Conservation (phyloP, 495 filamentous ascomycete species). For the Xanthoparmelia taractica region DNA sequence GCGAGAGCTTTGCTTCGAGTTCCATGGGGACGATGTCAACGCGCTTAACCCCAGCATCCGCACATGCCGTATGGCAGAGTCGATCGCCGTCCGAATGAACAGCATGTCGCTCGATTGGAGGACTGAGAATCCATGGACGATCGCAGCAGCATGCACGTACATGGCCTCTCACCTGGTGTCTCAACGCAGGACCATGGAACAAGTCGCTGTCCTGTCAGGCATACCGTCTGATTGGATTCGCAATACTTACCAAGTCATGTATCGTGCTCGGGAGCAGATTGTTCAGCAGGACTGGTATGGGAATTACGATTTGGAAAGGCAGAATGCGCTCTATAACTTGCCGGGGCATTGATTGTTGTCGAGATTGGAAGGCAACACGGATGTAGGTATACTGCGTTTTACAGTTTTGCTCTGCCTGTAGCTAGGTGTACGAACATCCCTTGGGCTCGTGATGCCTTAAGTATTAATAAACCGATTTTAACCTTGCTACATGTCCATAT, state of each 20-base stretch:
- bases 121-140: not conserved
- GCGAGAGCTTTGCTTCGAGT: not conserved
- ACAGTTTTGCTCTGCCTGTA: too few relatives aligned
- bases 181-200: not conserved
- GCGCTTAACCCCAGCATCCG: fast-evolving
- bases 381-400: too few relatives aligned
- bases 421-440: too few relatives aligned
- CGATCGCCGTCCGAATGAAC: not conserved
- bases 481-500: too few relatives aligned
- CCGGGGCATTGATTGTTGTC: too few relatives aligned
- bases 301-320: too few relatives aligned
- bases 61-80: not conserved
- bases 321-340: too few relatives aligned
- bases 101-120: not conserved
- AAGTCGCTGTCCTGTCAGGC: not conserved
- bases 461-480: too few relatives aligned
- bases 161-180: not conserved
- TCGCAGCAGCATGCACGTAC: not conserved
- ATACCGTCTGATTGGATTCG: not conserved
- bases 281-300: not conserved
- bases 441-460: too few relatives aligned
- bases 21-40: not conserved
- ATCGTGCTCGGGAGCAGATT: not conserved
- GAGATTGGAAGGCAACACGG: too few relatives aligned
- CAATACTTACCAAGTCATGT: not conserved